Base-by-base conservation (phyloP, 176 grass and related monocot species). In the Hsuehochloa calcarea region DNA sequence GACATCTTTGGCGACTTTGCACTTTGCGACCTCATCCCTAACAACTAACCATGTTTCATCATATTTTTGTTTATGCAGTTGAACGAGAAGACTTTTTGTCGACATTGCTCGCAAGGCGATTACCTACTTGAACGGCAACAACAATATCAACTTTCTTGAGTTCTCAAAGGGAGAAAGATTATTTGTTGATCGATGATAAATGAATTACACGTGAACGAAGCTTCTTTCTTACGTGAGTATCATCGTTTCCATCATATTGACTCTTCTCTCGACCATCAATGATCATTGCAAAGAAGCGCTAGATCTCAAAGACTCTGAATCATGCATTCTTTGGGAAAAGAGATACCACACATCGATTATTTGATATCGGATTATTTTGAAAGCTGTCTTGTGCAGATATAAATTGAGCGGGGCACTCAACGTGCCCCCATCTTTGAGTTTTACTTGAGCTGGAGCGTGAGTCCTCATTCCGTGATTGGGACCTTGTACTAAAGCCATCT, bases 11-110 rank as follows among this genome's bases (percentile, higher is more conserved):
- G 93, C 93, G 71, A 91, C 87, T 81, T 92, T 92, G 66, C 87
- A 95, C 68, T 93, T 98, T 78, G 89, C 91, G 83, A 89, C 82
- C 92, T 98, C 91, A 80, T 98, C 89, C 83, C 91, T 98, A 43
- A 92, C 89, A 83, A 93, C 38, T 12, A 87, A 84, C 91, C 89
- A 98, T 65, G 91, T 90, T 72, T 98, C 93, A 82, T 98, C 93
- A 25, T 95, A 91, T 89, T 87, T 95, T 70, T 77, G 81, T 87
- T 93, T 93, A 80, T 91, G 89, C 31, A 92, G 77, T 82, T 95
- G 83, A 82, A 90, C 84, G 68, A n/a, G n/a, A 80, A 70, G 75
- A 89, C 66, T 69, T 90, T 86, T 98, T 73, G 81, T 65, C 90
- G 83, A 64, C 90, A 95, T 80, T 98, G 80, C 68, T 92, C 85